These are phyloP conservation scores for Rhizophora apiculata DNA, from an alignment of 345 rosid species.

Conservation along the genomic window DNA sequence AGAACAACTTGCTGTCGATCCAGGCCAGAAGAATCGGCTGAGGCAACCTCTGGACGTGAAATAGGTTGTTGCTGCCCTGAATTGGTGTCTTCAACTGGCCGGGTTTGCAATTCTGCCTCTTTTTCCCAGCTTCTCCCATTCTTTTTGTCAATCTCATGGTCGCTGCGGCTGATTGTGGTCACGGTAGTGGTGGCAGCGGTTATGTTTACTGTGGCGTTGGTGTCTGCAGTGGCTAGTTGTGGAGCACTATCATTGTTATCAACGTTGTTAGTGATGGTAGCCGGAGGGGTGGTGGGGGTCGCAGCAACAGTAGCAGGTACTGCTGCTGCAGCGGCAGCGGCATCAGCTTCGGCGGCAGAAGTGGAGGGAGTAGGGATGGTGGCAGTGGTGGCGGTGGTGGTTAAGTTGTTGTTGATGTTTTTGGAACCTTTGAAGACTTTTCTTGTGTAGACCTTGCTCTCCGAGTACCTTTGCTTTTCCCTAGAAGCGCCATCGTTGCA, in stretches of 20 bases:
- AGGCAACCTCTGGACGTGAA: constrained; percentile 22
- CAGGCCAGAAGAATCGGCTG: constrained; percentile 41
- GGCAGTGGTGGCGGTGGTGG: not conserved
- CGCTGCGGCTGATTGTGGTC: not conserved
- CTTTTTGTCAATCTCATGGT: not conserved
- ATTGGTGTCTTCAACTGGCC: constrained; percentile 32
- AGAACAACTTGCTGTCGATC: constrained; percentile 25
- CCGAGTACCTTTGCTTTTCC: constrained; percentile 61
- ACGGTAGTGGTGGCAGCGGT: not conserved
- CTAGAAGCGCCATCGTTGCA: constrained; percentile 43
- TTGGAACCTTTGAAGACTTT: constrained; percentile 57
- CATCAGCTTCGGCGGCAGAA: too few species aligned
- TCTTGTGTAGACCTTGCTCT: constrained; percentile 73
- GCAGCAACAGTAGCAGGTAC: constrained; percentile 8
- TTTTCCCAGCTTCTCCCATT: constrained; percentile 28
- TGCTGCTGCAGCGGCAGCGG: constrained; percentile 9
- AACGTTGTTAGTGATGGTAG: constrained; percentile 1
- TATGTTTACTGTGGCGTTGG: not conserved
- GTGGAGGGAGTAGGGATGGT: constrained; percentile 6
- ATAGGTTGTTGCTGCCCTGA: constrained; percentile 32
- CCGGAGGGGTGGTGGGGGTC: not conserved
- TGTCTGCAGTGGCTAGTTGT: not conserved
- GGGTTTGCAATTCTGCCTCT: constrained; percentile 31
- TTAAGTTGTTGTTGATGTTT: constrained; percentile 19
- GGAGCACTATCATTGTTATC: not conserved